Conservation (phyloP, 2,329 filamentous ascomycete genomes). For the Albifimbria verrucaria region DNA sequence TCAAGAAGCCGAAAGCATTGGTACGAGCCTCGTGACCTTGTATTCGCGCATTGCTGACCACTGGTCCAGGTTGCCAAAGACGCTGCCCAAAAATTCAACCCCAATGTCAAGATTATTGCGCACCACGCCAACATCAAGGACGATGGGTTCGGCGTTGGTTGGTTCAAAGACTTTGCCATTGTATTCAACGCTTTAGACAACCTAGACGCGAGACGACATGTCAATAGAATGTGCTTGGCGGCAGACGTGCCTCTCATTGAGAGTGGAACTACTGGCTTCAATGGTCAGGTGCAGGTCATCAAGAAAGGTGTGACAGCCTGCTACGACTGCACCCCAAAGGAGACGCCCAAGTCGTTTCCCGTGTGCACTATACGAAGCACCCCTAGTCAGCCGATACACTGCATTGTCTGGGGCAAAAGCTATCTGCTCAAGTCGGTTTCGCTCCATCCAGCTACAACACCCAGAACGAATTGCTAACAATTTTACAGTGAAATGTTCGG, state of each 20-base stretch:
- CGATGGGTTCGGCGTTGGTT: constrained; percentile 75
- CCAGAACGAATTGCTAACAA: constrained; percentile 3
- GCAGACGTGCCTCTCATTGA: constrained; percentile 89
- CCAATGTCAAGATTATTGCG: constrained; percentile 78
- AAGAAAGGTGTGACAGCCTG: constrained; percentile 89
- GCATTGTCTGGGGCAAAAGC: constrained; percentile 98
- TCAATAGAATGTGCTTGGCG: constrained; percentile 95
- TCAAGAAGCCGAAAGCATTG: constrained; percentile 94
- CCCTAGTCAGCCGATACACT: constrained; percentile 94
- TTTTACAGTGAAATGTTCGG: constrained; percentile 73
- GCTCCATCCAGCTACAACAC: constrained; percentile 2
- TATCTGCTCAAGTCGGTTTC: constrained; percentile 73
- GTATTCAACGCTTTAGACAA: constrained; percentile 99
- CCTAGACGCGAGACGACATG: constrained; percentile 86
- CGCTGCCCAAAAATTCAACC: constrained; percentile 86
- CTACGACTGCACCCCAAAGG: constrained; percentile 91
- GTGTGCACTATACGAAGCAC: constrained; percentile 97
- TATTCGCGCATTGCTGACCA: constrained; percentile 12
- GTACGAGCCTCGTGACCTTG: constrained; percentile 46
- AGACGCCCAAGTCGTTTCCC: constrained; percentile 86
- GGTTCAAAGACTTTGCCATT: constrained; percentile 79
- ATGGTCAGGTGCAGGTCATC: constrained; percentile 96
- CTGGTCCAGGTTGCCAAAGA: constrained; percentile 79
- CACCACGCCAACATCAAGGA: constrained; percentile 97
- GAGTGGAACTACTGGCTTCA: constrained; percentile 96